Percentiles rank a stretch among this genome's conserved stretches.
Evolutionary conservation across 2,329 filamentous ascomycete species (phyloP).

Genomic region (Aspergillus aculeatinus): DNA sequence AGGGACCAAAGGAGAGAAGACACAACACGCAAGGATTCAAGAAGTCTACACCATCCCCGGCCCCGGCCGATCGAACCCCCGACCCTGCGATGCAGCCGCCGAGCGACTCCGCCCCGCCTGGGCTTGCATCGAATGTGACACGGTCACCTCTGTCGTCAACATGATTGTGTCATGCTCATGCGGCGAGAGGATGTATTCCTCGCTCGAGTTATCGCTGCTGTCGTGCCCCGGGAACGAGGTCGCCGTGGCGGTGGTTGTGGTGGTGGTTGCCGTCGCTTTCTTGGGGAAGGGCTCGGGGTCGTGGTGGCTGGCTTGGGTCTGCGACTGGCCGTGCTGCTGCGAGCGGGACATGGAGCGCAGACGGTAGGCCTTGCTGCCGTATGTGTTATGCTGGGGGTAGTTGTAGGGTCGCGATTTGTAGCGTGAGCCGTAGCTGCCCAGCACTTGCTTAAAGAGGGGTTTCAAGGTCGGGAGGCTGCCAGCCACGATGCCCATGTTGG

Average conservation of each 20-base stretch:
- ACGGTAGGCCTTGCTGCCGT: conserved; percentile 14
- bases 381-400: conserved; percentile 7
- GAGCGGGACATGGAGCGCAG: conserved; percentile 14
- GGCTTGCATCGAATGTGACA: not conserved
- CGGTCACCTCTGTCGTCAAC: conserved; percentile 14
- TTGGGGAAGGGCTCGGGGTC: not conserved
- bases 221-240: not conserved
- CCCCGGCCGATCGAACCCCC: no score
- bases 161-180: conserved; percentile 3
- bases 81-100: no score
- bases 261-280: not conserved
- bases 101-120: no score
- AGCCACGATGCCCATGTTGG: conserved; percentile 32
- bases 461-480: conserved; percentile 34
- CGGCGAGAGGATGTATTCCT: conserved; percentile 13
- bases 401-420: conserved; percentile 15
- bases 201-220: conserved; percentile 12
- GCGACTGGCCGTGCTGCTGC: not conserved
- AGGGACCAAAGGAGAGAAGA: no score
- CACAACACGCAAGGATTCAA: no score
- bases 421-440: conserved; percentile 21
- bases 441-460: conserved; percentile 31
- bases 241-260: not conserved
- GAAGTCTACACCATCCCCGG: no score
- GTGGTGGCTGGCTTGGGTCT: conserved; percentile 1